Conservation (phyloP, 768 basidiomycete genomes). For the Kwoniella shandongensis region DNA sequence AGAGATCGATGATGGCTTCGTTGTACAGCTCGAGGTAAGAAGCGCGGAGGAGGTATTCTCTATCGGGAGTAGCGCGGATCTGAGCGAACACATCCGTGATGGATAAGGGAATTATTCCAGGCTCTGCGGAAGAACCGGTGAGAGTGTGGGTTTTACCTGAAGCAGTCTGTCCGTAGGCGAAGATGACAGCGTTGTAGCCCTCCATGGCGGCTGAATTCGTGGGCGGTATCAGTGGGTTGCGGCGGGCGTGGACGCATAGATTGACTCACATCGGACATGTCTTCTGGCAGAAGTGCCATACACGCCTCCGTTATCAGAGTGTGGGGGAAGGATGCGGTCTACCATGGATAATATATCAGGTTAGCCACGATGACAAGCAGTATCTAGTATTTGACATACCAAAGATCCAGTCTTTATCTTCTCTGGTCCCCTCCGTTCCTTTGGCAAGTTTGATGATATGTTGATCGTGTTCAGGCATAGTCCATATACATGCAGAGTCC, state of each 20-base stretch:
- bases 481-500: slow-evolving; percentile 40
- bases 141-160: slow-evolving; percentile 73
- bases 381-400: slow-evolving; percentile 26
- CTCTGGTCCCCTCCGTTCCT: slow-evolving; percentile 35
- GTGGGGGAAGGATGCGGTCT: slow-evolving; percentile 50
- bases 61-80: slow-evolving; percentile 60
- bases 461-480: slow-evolving; percentile 34
- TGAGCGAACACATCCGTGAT: slow-evolving; percentile 74
- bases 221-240: too few relatives aligned
- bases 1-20: slow-evolving; percentile 59
- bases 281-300: slow-evolving; percentile 46
- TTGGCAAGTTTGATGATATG: slow-evolving; percentile 41
- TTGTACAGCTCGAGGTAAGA: slow-evolving; percentile 98
- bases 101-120: slow-evolving; percentile 90
- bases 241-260: too few relatives aligned
- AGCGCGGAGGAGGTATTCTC: slow-evolving; percentile 92
- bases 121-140: slow-evolving; percentile 65
- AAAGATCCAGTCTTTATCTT: slow-evolving; percentile 49
- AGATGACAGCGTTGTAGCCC: slow-evolving; percentile 92
- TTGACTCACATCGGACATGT: slow-evolving; percentile 45
- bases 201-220: slow-evolving; percentile 75
- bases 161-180: slow-evolving; percentile 81
- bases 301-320: slow-evolving; percentile 38
- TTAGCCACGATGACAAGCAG: too few relatives aligned
- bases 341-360: slow-evolving; percentile 4